A percentile compares a stretch with the other conserved stretches of the same genome.
Evolutionary conservation across 768 basidiomycete species (phyloP).

Genomic region (Collybia sordida): DNA sequence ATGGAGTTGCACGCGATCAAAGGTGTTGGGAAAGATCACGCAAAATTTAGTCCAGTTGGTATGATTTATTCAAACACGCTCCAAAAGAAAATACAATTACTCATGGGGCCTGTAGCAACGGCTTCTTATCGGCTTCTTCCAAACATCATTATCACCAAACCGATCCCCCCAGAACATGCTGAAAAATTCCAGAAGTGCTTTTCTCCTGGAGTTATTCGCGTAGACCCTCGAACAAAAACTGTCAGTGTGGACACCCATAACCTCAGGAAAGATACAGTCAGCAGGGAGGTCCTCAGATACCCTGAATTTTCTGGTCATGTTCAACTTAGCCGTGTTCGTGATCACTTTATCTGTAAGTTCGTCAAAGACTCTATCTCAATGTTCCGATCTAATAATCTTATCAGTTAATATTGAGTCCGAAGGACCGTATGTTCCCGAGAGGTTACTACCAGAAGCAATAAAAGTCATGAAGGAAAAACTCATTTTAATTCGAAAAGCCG

Average conservation of each 20-base stretch:
- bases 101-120: slow-evolving; percentile 56
- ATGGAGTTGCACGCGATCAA: slow-evolving; percentile 91
- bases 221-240: slow-evolving; percentile 55
- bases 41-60: slow-evolving; percentile 97
- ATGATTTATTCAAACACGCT: slow-evolving; percentile 15
- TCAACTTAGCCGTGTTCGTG: slow-evolving; percentile 80
- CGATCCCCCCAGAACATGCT: slow-evolving; percentile 74
- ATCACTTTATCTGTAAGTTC: slow-evolving; percentile 43
- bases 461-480: slow-evolving; percentile 84
- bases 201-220: slow-evolving; percentile 73
- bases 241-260: slow-evolving; percentile 63
- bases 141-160: slow-evolving; percentile 70
- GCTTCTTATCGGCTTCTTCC: slow-evolving; percentile 95
- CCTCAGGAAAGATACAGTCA: slow-evolving; percentile 85
- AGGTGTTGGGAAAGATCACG: slow-evolving; percentile 91
- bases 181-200: slow-evolving; percentile 89
- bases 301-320: slow-evolving; percentile 87
- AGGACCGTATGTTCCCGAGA: slow-evolving; percentile 83
- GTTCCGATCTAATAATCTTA: neutral
- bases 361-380: neutral
- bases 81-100: neutral
- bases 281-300: slow-evolving; percentile 88
- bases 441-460: slow-evolving; percentile 78
- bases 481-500: slow-evolving; percentile 52
- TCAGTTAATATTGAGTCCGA: slow-evolving; percentile 90